Conservation (phyloP, 2,329 filamentous ascomycete genomes). For the Davidsoniella eucalypti region DNA sequence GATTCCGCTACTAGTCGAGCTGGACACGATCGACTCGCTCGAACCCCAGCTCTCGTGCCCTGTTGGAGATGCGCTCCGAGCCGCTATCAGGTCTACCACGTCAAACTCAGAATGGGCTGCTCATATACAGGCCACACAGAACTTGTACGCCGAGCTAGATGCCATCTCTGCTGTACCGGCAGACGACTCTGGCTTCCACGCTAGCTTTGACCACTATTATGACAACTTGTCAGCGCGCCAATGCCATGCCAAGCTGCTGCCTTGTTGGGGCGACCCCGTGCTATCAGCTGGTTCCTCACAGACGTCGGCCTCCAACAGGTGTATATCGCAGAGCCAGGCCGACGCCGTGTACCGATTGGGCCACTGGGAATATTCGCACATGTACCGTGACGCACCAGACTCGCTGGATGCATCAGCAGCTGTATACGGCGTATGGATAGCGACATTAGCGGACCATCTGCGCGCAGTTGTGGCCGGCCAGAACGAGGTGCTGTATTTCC, state of each 20-base stretch:
- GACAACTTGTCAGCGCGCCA: constrained; percentile 68
- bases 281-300: constrained; percentile 17
- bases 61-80: constrained; percentile 28
- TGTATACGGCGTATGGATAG: constrained; percentile 56
- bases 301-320: constrained; percentile 26
- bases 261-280: constrained; percentile 39
- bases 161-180: constrained; percentile 47
- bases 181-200: constrained; percentile 46
- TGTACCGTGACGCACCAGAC: constrained; percentile 50
- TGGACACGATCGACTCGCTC: constrained; percentile 48
- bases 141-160: constrained; percentile 46
- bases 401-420: constrained; percentile 46
- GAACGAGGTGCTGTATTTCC: constrained; percentile 36
- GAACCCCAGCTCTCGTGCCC: constrained; percentile 57
- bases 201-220: constrained; percentile 65
- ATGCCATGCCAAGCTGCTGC: constrained; percentile 57
- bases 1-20: constrained; percentile 17
- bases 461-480: constrained; percentile 32
- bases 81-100: constrained; percentile 26
- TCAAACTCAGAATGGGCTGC: constrained; percentile 37
- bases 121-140: constrained; percentile 41
- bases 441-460: constrained; percentile 52
- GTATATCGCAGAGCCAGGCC: constrained; percentile 45
- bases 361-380: constrained; percentile 65
- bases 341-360: constrained; percentile 60